phyloP scores from a whole-genome alignment of 179 eudicot species.

The Silene vulgaris region DNA sequence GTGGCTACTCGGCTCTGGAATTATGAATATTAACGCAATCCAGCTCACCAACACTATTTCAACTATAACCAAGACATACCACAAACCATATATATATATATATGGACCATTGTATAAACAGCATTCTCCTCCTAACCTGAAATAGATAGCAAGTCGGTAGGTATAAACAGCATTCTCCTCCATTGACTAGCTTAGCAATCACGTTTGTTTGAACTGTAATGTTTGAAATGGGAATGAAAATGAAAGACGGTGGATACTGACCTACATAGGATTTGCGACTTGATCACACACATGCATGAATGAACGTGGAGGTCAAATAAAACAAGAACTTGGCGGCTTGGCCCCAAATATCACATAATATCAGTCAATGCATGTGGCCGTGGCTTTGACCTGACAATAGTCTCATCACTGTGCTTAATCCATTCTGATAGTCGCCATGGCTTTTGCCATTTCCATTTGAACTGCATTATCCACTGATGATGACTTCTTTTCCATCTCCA shows the following conservation, averaged over 20 bases:
- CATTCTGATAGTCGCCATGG: slow-evolving; percentile 97
- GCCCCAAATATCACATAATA: slow-evolving; percentile 29
- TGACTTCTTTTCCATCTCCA: slow-evolving; percentile 99
- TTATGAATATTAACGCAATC: slow-evolving; percentile 18
- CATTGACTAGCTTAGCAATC: no score
- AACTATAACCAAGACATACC: slow-evolving; percentile 24
- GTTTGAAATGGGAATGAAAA: neutral
- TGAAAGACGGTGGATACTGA: slow-evolving; percentile 21
- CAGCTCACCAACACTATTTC: slow-evolving; percentile 19
- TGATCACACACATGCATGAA: slow-evolving; percentile 27
- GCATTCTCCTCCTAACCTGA: slow-evolving; percentile 34
- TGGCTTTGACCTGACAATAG: slow-evolving; percentile 71
- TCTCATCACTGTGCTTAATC: slow-evolving; percentile 96
- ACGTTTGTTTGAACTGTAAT: no score
- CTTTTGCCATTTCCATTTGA: slow-evolving; percentile 99
- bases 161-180: no score
- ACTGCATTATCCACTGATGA: slow-evolving; percentile 94
- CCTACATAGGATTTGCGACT: slow-evolving; percentile 30
- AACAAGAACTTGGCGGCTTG: slow-evolving; percentile 18
- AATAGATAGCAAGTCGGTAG: slow-evolving; percentile 6
- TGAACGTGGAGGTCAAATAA: slow-evolving; percentile 29
- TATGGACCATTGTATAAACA: slow-evolving; percentile 20
- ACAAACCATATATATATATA: slow-evolving; percentile 20
- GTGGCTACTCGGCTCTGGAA: slow-evolving; percentile 19
- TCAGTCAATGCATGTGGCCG: slow-evolving; percentile 69